Base-by-base conservation (phyloP, 1,139 yeast genomes). In the Lodderomyces theae region DNA sequence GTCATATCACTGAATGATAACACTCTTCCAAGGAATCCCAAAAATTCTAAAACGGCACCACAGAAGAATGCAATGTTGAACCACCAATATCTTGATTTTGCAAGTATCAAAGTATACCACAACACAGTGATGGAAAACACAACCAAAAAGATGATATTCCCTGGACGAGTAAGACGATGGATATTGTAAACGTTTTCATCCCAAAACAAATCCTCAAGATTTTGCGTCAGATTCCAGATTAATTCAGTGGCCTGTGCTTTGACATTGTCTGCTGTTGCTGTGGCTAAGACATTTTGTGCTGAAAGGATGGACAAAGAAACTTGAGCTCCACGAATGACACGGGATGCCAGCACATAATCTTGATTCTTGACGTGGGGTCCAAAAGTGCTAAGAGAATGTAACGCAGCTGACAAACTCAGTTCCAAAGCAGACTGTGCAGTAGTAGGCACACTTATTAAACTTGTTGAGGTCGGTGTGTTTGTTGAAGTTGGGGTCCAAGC, bases 1-100 rank as follows among this genome's bases (percentile, higher is more conserved):
- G 65, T 58, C 50, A 77, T 63, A 45, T 66, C 63, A 39, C 67
- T 59, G 38, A 77, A 59, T 10, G 79, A 61, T 32, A 66, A 49
- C 3, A 65, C 57, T 47, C 97, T 68, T 4, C 87, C 90, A 39
- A 79, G 60, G 53, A 85, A 89, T 2, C 96, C 96, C 10, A 77
- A 58, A 39, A 82, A 67, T 48, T 62, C 65, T 21, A 62, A 50
- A 2, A 56, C 53, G 41, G 49, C 59, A 3, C 66, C 66, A 44
- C 62, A 55, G 41, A 60, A 51, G 42, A 63, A 61, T 2, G 65
- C 53, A 26, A 61, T 44, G 45, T 63, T 61, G 42, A 53, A 63
- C 62, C 65, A 64, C 42, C 49, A 53, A 41, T 61, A 61, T 40
- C 60, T 51, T 22, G 66, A 61, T 48, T 49, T 50, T 4, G 40